phyloP scores from a whole-genome alignment of 805 yeast genomes.

The Blastobotrys parvus region DNA sequence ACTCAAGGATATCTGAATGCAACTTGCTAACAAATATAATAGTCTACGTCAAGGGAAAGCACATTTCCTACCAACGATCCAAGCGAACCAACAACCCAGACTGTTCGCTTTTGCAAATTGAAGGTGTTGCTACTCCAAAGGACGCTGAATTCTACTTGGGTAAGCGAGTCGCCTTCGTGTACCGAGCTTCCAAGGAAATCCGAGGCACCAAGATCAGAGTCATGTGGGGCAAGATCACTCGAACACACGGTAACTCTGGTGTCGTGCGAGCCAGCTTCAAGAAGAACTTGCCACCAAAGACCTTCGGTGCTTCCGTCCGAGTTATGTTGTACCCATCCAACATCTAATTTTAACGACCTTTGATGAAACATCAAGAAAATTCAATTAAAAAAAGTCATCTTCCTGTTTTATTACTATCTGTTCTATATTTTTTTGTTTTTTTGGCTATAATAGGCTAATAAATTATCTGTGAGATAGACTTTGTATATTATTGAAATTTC shows the following conservation, averaged over 20 bases:
- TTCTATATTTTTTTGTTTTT: not conserved
- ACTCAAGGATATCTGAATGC: too few species aligned
- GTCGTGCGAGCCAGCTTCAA: constrained; percentile 98
- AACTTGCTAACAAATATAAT: constrained; percentile 10
- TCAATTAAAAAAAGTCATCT: not conserved
- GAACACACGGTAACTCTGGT: constrained; percentile 99
- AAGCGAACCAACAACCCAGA: constrained; percentile 97
- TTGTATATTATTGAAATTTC: not conserved
- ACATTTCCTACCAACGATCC: constrained; percentile 99
- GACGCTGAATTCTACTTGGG: constrained; percentile 99
- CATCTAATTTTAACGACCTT: constrained; percentile 58
- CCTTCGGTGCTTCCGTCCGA: constrained; percentile 99
- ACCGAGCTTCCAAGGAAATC: constrained; percentile 96
- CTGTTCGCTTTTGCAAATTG: constrained; percentile 93
- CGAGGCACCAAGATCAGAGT: constrained; percentile 99
- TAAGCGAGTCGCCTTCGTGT: constrained; percentile 98
- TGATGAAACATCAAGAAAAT: not conserved
- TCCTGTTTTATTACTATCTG: not conserved
- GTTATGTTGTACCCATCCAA: constrained; percentile 99
- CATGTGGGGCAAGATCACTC: constrained; percentile 98
- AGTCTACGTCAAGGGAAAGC: constrained; percentile 99
- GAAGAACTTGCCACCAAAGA: constrained; percentile 98
- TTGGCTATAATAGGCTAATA: not conserved
- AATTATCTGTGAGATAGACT: not conserved
- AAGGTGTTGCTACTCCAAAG: constrained; percentile 85